Evolutionary conservation across 2,329 filamentous ascomycete genomes (phyloP), one percentile per base, ranked within the genome.

Genomic region (Ophiostoma triangulosporum): DNA sequence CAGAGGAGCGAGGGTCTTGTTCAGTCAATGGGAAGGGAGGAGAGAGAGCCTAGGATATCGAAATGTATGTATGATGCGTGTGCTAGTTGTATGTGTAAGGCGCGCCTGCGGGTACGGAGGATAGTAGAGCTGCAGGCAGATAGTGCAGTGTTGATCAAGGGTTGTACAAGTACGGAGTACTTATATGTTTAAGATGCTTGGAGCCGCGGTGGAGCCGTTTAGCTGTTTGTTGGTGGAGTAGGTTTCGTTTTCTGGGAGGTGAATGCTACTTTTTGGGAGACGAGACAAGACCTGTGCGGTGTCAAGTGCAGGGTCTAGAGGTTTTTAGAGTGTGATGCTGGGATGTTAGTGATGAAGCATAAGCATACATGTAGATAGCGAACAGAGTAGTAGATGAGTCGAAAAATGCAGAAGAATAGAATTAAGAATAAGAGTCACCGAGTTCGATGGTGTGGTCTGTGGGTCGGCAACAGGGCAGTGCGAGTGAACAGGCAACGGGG

Each of bases 141-240:
- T 24, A n/a, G 17, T 22, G 14, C 6, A n/a, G 15, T 15, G 14
- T n/a, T 15, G 33, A 35, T 35, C 33, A 35, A 35, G 32, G 17
- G 17, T n/a, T n/a, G 33, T 4, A 40, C 17, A n/a, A 11, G 26
- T 36, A 43, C n/a, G n/a, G 12, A 22, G 33, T 49, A 32, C 48
- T 50, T 31, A 26, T 24, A 17, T 24, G 33, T 33, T 40, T 40
- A 17, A 31, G 26, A 31, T 54, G 45, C 50, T 50, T 45, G 15
- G 33, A 55, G 54, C 54, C 54, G 54, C 26, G 31, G 48, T 54
- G 54, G 51, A 49, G 50, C 36, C 26, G n/a, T 48, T 27, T 29
- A 22, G 29, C 17, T 48, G 29, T 9, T 43, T 50, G 15, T 15
- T 40, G 17, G 53, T 51, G 53, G 50, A 52, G 52, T 20, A 33